Evolutionary conservation across 2,329 filamentous ascomycete species (phyloP), one percentile per base, ranked within the genome.

Genomic region (Aspergillus hortae): DNA sequence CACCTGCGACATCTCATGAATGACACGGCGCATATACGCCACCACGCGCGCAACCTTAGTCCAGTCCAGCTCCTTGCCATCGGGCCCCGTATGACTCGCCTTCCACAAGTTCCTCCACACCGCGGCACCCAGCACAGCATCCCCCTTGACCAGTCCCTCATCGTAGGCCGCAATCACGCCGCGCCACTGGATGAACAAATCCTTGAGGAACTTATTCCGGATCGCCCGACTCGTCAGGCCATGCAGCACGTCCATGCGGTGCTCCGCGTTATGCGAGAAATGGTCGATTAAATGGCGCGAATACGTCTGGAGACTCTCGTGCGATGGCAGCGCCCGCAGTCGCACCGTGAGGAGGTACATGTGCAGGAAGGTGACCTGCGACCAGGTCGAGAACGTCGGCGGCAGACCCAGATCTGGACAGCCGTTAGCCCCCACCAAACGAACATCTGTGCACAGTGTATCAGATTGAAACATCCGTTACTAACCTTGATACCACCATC

Each of bases 81-180:
- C 63, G 2, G 67, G 60, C 4, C 59, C 64, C n/a, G 61, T 67
- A 53, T 83, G 77, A 43, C 75, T 77, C 19, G 83, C 90, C 75
- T 92, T 91, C 79, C 90, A 95, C 51, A 99, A 68, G 72, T 97
- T 97, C 65, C 94, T 82, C 94, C 94, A 99, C 44, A 99, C 78
- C 7, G 94, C 94, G 40, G 88, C 74, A 4, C 69, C 72, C 43
- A 78, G 66, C 48, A 77, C 70, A 7, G 74, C 73, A 64, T 79
- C 74, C 2, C 76, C 73, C 51, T 75, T 74, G 17, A 72, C 66
- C 44, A 77, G 56, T 0, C 74, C 74, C 51, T 78, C 76, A 40
- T 74, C 74, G 62, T 78, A 76, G 1, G 90, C 89, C 6, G 91
- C 80, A 19, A 95, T 78, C 49, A 92, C 77, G 27, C 92, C 94